These are phyloP conservation scores for Butyriboletus loyo DNA, from an alignment of 768 basidiomycete species.

Conservation along the genomic window DNA sequence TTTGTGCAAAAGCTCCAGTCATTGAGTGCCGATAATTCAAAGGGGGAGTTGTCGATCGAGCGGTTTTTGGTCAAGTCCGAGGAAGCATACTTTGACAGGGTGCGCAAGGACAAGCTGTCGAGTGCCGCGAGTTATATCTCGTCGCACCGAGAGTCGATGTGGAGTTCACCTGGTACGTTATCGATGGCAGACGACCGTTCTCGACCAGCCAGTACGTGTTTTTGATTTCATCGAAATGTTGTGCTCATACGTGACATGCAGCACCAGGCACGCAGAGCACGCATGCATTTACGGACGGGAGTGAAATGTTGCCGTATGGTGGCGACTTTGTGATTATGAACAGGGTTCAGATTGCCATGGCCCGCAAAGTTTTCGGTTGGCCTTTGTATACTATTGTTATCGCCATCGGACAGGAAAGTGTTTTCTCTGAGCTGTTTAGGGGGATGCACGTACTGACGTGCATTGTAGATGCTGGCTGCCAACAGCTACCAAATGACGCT, in stretches of 20 bases:
- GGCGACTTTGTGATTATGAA: slow-evolving; percentile 80
- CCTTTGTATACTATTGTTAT: slow-evolving; percentile 90
- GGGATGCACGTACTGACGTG: not conserved
- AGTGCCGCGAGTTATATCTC: slow-evolving; percentile 78
- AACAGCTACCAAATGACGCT: slow-evolving; percentile 95
- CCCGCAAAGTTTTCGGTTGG: slow-evolving; percentile 80
- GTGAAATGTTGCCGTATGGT: slow-evolving; percentile 45
- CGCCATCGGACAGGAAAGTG: slow-evolving; percentile 70
- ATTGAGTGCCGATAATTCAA: slow-evolving; percentile 83
- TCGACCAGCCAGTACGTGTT: slow-evolving; percentile 68
- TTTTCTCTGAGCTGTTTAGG: not conserved
- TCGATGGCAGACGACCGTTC: slow-evolving; percentile 55
- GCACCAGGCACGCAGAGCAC: slow-evolving; percentile 47
- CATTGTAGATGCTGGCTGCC: slow-evolving; percentile 70
- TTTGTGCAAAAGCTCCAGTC: slow-evolving; percentile 83
- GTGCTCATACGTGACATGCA: slow-evolving; percentile 11
- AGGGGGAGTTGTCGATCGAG: slow-evolving; percentile 89
- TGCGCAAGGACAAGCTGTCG: slow-evolving; percentile 83
- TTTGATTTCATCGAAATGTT: slow-evolving; percentile 9
- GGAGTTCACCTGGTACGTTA: slow-evolving; percentile 57
- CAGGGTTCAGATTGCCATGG: slow-evolving; percentile 78
- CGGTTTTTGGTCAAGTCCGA: slow-evolving; percentile 88
- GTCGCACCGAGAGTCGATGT: slow-evolving; percentile 76
- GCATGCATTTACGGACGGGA: slow-evolving; percentile 44
- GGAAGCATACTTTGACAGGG: slow-evolving; percentile 88